Conservation (phyloP, 2,329 filamentous ascomycete species). For the Hypomyces perniciosus region DNA sequence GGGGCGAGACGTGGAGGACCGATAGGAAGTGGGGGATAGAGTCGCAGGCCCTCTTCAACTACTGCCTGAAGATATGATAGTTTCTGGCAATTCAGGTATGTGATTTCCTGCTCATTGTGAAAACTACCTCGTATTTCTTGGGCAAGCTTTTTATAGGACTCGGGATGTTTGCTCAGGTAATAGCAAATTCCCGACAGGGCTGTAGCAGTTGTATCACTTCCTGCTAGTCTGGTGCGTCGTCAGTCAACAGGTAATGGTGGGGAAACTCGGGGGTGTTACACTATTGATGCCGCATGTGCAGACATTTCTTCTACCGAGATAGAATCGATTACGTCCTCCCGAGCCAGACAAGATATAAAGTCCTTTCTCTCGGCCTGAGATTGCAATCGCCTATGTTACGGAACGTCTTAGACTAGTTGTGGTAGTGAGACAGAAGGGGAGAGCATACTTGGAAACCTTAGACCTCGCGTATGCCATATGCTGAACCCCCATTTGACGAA, state of each 20-base stretch:
- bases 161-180: slow-evolving; percentile 25
- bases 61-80: slow-evolving; percentile 42
- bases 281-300: slow-evolving; percentile 4
- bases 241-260: slow-evolving; percentile 17
- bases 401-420: too few species aligned
- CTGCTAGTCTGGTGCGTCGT: slow-evolving; percentile 1
- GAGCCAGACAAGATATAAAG: too few species aligned
- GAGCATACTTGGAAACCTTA: too few species aligned
- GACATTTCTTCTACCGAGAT: slow-evolving; percentile 2
- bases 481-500: too few species aligned
- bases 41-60: slow-evolving; percentile 43
- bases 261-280: slow-evolving; percentile 5
- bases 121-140: slow-evolving; percentile 25
- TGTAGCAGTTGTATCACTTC: slow-evolving; percentile 29
- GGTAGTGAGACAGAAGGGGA: too few species aligned
- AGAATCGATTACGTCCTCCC: too few species aligned
- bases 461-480: too few species aligned
- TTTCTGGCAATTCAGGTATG: slow-evolving; percentile 7
- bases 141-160: slow-evolving; percentile 24
- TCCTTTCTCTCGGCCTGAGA: too few species aligned
- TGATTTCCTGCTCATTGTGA: slow-evolving; percentile 13
- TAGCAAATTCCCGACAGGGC: slow-evolving; percentile 22
- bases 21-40: slow-evolving; percentile 38
- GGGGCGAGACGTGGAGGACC: slow-evolving; percentile 29
- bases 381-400: too few species aligned